These are phyloP conservation scores for Ogataea paraovalis DNA, from an alignment of 805 yeast species.

Conservation along the genomic window DNA sequence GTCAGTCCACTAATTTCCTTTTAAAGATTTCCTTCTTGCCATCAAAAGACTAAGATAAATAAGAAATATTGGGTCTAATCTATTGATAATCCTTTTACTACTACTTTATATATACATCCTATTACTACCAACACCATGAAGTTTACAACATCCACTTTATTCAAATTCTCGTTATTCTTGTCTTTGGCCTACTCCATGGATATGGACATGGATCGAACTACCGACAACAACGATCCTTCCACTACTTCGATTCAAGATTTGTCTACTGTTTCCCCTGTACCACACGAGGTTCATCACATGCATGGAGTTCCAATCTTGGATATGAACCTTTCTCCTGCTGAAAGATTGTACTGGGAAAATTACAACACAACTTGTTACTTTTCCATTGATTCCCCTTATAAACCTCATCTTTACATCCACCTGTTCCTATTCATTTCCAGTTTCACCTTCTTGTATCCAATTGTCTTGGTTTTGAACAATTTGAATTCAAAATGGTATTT, in stretches of 20 bases:
- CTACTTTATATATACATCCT: no score
- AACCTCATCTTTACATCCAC: slow-evolving; percentile 54
- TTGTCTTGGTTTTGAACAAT: slow-evolving; percentile 60
- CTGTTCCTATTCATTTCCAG: slow-evolving; percentile 39
- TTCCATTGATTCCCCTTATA: slow-evolving; percentile 46
- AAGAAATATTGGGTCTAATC: not conserved
- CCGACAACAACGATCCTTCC: not conserved
- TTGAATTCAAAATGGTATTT: slow-evolving; percentile 56
- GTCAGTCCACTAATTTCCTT: not conserved
- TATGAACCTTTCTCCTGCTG: slow-evolving; percentile 65
- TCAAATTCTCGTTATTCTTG: no score
- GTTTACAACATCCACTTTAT: not conserved
- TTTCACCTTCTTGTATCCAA: slow-evolving; percentile 60
- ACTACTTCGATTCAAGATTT: not conserved
- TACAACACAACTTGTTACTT: slow-evolving; percentile 78
- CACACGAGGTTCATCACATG: slow-evolving; percentile 43
- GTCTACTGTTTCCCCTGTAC: slow-evolving; percentile 32
- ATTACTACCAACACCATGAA: not conserved
- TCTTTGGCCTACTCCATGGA: slow-evolving; percentile 2
- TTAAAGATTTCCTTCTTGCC: not conserved
- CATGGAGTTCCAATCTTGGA: slow-evolving; percentile 78
- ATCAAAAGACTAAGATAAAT: not conserved
- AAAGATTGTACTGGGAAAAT: slow-evolving; percentile 68
- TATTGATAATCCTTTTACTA: not conserved
- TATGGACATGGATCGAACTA: slow-evolving; percentile 4